phyloP scores from a whole-genome alignment of 1,139 yeast genomes.

The Nakaseomyces nivariensis region DNA sequence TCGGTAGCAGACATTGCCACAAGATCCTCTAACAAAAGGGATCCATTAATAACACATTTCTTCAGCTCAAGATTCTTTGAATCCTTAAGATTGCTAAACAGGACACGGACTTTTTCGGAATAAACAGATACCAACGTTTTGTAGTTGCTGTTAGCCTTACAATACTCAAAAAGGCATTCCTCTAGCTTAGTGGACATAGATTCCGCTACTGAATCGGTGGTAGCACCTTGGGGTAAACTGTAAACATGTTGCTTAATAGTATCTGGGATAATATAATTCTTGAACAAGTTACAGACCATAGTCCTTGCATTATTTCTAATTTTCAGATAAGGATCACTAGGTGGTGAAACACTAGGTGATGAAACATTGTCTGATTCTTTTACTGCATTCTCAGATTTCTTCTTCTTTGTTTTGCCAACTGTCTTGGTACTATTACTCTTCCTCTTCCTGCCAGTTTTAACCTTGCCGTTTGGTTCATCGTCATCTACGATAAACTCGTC shows the following conservation, averaged over 20 bases:
- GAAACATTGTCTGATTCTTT: not conserved
- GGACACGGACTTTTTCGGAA: constrained; percentile 44
- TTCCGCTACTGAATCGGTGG: constrained; percentile 32
- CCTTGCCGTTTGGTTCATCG: constrained; percentile 5
- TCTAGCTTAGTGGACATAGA: constrained; percentile 32
- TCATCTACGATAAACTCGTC: constrained; percentile 9
- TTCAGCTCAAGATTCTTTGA: constrained; percentile 40
- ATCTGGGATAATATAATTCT: constrained; percentile 36
- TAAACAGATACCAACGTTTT: constrained; percentile 31
- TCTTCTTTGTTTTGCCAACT: constrained; percentile 3
- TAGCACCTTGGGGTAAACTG: constrained; percentile 33
- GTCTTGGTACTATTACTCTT: constrained; percentile 7
- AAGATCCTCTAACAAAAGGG: constrained; percentile 40
- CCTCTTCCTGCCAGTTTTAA: constrained; percentile 1
- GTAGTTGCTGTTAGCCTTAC: not conserved
- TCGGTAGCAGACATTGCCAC: constrained; percentile 55
- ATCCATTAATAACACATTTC: constrained; percentile 39
- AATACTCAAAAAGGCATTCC: constrained; percentile 20
- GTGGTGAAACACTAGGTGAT: not conserved
- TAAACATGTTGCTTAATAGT: constrained; percentile 28
- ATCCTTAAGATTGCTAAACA: constrained; percentile 46
- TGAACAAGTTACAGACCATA: constrained; percentile 32
- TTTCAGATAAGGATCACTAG: constrained; percentile 14
- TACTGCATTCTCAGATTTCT: constrained; percentile 2
- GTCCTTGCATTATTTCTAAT: constrained; percentile 36